Conservation (phyloP, 495 filamentous ascomycete genomes). For the Trichoderma parareesei region DNA sequence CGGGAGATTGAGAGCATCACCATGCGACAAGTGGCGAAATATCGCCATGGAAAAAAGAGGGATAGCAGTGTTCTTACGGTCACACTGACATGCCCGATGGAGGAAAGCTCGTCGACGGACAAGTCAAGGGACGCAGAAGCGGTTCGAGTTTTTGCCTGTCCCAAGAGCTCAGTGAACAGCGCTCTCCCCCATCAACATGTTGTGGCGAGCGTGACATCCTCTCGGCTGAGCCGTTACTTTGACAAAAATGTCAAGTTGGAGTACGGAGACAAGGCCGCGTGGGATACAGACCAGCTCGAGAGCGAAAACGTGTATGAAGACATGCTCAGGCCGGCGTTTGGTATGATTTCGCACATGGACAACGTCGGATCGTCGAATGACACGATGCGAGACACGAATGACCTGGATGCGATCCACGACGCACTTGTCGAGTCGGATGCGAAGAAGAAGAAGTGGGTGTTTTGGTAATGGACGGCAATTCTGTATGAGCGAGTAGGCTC, state of each 20-base stretch:
- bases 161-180: not conserved
- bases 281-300: constrained; percentile 15
- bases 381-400: not conserved
- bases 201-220: constrained; percentile 16
- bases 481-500: not conserved
- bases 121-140: not conserved
- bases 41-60: not conserved
- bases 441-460: constrained; percentile 1
- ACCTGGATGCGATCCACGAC: not conserved
- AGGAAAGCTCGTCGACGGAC: not conserved
- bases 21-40: not conserved
- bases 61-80: not conserved
- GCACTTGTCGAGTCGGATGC: not conserved
- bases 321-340: not conserved
- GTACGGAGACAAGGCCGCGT: constrained; percentile 20
- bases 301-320: constrained; percentile 8
- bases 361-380: not conserved
- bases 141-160: not conserved
- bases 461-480: not conserved
- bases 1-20: not conserved
- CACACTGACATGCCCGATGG: not conserved
- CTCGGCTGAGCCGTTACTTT: constrained; percentile 9
- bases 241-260: constrained; percentile 19
- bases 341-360: constrained; percentile 9
- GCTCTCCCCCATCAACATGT: constrained; percentile 14